phyloP scores from a whole-genome alignment of 495 filamentous ascomycete species.

The Penicillium robsamsonii region DNA sequence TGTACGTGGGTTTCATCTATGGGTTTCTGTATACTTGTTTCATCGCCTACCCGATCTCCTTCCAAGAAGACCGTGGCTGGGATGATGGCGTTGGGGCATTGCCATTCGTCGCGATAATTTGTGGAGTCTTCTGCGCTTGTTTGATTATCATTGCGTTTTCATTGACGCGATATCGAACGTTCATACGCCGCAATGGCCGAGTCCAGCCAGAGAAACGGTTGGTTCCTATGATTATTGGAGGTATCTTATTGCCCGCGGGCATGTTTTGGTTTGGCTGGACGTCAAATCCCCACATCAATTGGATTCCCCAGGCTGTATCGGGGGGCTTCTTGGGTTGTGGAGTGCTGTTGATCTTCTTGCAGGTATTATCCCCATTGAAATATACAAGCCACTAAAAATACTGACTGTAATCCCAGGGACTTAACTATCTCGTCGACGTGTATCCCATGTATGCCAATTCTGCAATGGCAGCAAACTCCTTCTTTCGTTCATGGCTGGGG shows the following conservation, averaged over 20 bases:
- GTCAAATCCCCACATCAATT: constrained; percentile 29
- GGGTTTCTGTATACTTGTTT: constrained; percentile 46
- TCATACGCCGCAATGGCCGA: constrained; percentile 20
- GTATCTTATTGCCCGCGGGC: constrained; percentile 47
- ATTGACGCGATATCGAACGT: constrained; percentile 32
- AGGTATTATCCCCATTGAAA: neutral
- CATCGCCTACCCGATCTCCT: constrained; percentile 53
- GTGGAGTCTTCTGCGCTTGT: constrained; percentile 47
- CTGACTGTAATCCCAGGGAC: constrained; percentile 20
- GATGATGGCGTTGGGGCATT: constrained; percentile 41
- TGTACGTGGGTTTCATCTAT: constrained; percentile 41
- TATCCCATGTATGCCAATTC: constrained; percentile 49
- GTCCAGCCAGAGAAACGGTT: constrained; percentile 51
- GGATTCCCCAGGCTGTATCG: constrained; percentile 37
- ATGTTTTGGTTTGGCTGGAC: constrained; percentile 61
- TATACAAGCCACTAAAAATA: neutral
- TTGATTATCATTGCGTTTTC: constrained; percentile 49
- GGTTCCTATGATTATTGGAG: constrained; percentile 50
- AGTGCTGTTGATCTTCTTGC: constrained; percentile 46
- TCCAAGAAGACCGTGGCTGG: constrained; percentile 48
- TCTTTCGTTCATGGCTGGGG: constrained; percentile 40
- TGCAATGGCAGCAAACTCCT: constrained; percentile 50
- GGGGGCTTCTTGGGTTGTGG: constrained; percentile 40
- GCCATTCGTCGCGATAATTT: constrained; percentile 53
- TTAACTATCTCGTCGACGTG: constrained; percentile 56